These are phyloP conservation scores for Paragyromitra xinjiangensis DNA, from an alignment of 495 filamentous ascomycete species.

Conservation along the genomic window DNA sequence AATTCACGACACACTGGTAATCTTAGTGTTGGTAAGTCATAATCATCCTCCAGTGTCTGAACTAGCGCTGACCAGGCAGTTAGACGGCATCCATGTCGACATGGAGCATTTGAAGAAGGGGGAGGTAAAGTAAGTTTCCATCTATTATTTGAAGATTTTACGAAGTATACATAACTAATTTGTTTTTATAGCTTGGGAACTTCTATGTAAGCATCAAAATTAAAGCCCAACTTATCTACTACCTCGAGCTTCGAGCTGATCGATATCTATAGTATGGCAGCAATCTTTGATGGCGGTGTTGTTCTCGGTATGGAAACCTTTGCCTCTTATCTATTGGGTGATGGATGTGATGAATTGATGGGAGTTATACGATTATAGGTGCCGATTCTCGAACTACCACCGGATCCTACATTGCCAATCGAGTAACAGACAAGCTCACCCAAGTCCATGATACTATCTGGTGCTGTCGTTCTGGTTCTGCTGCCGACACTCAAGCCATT, in stretches of 20 bases:
- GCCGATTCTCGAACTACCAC: constrained; percentile 99
- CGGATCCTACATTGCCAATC: constrained; percentile 97
- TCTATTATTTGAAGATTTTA: constrained; percentile 11
- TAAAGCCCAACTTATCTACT: constrained; percentile 31
- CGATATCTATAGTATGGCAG: constrained; percentile 72
- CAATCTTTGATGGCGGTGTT: constrained; percentile 97
- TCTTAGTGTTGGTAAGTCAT: constrained; percentile 56
- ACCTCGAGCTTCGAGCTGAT: constrained; percentile 28
- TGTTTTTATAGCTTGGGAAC: constrained; percentile 78
- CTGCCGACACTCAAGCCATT: constrained; percentile 96
- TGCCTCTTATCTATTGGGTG: not conserved
- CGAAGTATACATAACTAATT: constrained; percentile 58
- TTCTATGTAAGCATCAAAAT: constrained; percentile 78
- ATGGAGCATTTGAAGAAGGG: constrained; percentile 85
- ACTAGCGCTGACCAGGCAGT: constrained; percentile 49
- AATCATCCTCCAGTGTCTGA: constrained; percentile 20
- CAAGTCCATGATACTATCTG: constrained; percentile 98
- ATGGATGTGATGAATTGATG: constrained; percentile 28
- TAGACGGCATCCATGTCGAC: constrained; percentile 98
- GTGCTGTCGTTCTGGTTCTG: constrained; percentile 95
- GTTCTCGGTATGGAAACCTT: constrained; percentile 72
- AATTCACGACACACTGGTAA: constrained; percentile 54
- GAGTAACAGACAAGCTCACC: constrained; percentile 98
- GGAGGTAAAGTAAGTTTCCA: constrained; percentile 80
- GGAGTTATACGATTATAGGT: constrained; percentile 60